Conservation (phyloP, 371 early-diverging fungal genomes). For the Parasitella parasitica region DNA sequence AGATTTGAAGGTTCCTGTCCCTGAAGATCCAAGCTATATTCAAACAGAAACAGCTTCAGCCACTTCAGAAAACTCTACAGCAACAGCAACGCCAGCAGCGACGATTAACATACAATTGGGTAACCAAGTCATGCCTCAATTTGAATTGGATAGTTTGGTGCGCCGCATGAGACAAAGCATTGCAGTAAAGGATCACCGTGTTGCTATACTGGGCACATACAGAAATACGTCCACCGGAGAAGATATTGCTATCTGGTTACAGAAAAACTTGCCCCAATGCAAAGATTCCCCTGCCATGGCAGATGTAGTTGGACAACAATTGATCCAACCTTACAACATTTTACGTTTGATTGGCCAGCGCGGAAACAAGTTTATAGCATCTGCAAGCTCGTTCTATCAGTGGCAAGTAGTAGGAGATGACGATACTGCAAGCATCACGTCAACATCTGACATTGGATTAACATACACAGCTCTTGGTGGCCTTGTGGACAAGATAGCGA, state of each 20-base stretch:
- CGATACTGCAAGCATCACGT: slow-evolving; percentile 20
- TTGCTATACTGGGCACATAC: slow-evolving; percentile 73
- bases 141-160: slow-evolving; percentile 33
- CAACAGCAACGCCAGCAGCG: not conserved
- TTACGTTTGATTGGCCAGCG: slow-evolving; percentile 71
- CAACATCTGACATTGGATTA: not conserved
- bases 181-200: slow-evolving; percentile 61
- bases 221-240: slow-evolving; percentile 68
- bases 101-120: slow-evolving; percentile 27
- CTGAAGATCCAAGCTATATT: not conserved
- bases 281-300: slow-evolving; percentile 65
- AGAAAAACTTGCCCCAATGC: slow-evolving; percentile 61
- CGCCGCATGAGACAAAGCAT: slow-evolving; percentile 60
- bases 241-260: slow-evolving; percentile 70
- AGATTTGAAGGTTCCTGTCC: not conserved
- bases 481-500: slow-evolving; percentile 30
- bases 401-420: slow-evolving; percentile 56
- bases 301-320: slow-evolving; percentile 69
- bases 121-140: slow-evolving; percentile 30
- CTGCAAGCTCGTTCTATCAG: slow-evolving; percentile 66
- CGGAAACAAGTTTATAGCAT: slow-evolving; percentile 67
- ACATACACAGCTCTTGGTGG: slow-evolving; percentile 29
- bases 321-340: slow-evolving; percentile 62
- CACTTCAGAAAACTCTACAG: not conserved
- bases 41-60: not conserved